Evolutionary conservation across 139 green algal species (phyloP).

Genomic region (Coelastrella sp.): DNA sequence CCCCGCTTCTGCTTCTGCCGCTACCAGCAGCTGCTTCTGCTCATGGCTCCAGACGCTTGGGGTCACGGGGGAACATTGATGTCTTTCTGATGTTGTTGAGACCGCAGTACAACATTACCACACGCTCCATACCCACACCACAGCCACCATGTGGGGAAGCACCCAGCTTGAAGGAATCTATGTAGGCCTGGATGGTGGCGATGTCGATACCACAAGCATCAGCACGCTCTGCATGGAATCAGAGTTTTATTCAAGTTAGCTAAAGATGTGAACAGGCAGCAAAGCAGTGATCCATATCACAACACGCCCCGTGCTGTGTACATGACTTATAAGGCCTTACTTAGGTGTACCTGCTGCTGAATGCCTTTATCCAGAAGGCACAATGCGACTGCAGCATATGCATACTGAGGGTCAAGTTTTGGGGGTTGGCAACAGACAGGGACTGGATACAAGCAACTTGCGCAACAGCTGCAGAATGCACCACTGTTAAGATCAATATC

Average conservation of each 20-base stretch:
- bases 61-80: slow-evolving; percentile 97
- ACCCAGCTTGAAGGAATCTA: slow-evolving; percentile 96
- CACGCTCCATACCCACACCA: slow-evolving; percentile 97
- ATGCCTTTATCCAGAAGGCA: too few species aligned
- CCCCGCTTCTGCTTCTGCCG: neutral
- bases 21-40: neutral
- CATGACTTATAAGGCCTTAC: too few species aligned
- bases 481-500: too few species aligned
- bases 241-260: too few species aligned
- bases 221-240: slow-evolving; percentile 75
- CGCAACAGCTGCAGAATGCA: too few species aligned
- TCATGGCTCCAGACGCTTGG: slow-evolving; percentile 92
- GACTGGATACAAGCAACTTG: too few species aligned
- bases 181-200: slow-evolving; percentile 91
- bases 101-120: slow-evolving; percentile 97
- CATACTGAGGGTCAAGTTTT: too few species aligned
- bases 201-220: slow-evolving; percentile 79
- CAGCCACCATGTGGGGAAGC: slow-evolving; percentile 92
- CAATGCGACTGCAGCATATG: too few species aligned
- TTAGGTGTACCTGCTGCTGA: too few species aligned
- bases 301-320: neutral
- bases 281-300: too few species aligned
- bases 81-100: slow-evolving; percentile 99
- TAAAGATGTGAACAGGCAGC: too few species aligned
- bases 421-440: too few species aligned